Evolutionary conservation across 2,329 filamentous ascomycete genomes (phyloP), one percentile per base, ranked within the genome.

Genomic region (Mariannaea sp.): DNA sequence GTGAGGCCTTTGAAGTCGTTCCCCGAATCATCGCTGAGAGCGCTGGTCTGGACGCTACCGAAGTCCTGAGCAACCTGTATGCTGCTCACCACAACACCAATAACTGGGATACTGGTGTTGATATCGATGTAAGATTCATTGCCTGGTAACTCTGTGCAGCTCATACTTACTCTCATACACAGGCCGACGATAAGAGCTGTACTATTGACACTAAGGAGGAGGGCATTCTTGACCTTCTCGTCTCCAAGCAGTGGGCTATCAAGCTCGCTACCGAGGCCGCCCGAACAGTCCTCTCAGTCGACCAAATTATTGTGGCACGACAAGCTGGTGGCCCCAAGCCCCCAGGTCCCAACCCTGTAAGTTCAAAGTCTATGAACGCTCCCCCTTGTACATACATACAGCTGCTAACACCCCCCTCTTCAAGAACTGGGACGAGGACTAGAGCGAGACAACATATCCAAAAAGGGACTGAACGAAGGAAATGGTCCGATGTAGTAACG

Each of bases 261-360:
- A 94, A 94, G 78, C 81, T 99, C 60, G 95, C 94, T 30, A 97
- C 93, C 19, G 94, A 99, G 76, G 88, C 94, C 33, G 93, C 92
- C 47, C 84, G 94, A 67, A 99, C 94, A 41, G 89, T 99, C 24
- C 79, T 99, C 60, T 96, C 92, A 41, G 94, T 99, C 32, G 94
- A 99, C 75, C 95, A 99, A 78, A 99, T 99, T 70, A 99, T 99
- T 71, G 94, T 99, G 53, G 92, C 95, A 59, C 86, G 93, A 77
- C 94, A 97, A 78, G 94, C 95, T 41, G 94, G 94, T 70, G 94
- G 94, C 30, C 94, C 95, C 17, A 99, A 99, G 82, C 93, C 93
- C 51, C 94, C 94, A 24, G 92, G 89, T 40, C 94, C 92, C 64
- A 97, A 97, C 76, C 88, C 92, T 39, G 79, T 81, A 70, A 68